A percentile compares a stretch with the other conserved stretches of the same genome.
Evolutionary conservation across 257 asterid genomes (phyloP).

Genomic region (Nicotiana paniculata): DNA sequence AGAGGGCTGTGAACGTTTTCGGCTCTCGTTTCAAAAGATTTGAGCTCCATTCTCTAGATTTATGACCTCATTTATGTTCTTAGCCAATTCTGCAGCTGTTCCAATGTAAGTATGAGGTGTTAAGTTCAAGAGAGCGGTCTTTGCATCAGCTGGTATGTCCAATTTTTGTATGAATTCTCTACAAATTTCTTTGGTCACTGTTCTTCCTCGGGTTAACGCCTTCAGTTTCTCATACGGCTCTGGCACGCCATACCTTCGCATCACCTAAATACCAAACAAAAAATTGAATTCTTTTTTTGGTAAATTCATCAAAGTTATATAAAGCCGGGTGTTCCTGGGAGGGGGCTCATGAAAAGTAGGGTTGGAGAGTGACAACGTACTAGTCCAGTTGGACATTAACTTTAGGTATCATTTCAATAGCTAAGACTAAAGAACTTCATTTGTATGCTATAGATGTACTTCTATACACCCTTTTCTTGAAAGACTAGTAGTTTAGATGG

Average conservation of each 20-base stretch:
- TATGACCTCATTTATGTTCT: conserved; percentile 16
- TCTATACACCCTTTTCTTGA: no score
- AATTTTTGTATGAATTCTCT: conserved; percentile 58
- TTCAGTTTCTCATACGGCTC: conserved; percentile 93
- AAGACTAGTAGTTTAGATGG: no score
- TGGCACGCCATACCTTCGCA: conserved; percentile 84
- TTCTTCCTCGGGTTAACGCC: conserved; percentile 87
- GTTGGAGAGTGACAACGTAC: no score
- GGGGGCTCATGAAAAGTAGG: no score
- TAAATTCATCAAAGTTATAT: no score
- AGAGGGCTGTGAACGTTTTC: not conserved
- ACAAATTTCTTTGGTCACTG: conserved; percentile 65
- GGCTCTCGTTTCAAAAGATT: not conserved
- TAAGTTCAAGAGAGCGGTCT: conserved; percentile 48
- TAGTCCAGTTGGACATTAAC: no score
- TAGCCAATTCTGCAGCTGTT: conserved; percentile 43
- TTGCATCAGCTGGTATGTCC: conserved; percentile 64
- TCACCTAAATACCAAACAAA: conserved; percentile 40
- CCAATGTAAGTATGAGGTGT: conserved; percentile 78
- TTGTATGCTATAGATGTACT: no score
- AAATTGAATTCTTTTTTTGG: no score
- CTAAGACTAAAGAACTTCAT: no score
- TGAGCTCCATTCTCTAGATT: conserved; percentile 21
- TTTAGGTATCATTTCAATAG: no score
- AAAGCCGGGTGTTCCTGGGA: no score